A percentile compares a stretch with the other conserved stretches of the same genome.
These are phyloP conservation scores for Phytophthora citrophthora DNA, from an alignment of 352 stramenopile genomes.

Conservation along the genomic window DNA sequence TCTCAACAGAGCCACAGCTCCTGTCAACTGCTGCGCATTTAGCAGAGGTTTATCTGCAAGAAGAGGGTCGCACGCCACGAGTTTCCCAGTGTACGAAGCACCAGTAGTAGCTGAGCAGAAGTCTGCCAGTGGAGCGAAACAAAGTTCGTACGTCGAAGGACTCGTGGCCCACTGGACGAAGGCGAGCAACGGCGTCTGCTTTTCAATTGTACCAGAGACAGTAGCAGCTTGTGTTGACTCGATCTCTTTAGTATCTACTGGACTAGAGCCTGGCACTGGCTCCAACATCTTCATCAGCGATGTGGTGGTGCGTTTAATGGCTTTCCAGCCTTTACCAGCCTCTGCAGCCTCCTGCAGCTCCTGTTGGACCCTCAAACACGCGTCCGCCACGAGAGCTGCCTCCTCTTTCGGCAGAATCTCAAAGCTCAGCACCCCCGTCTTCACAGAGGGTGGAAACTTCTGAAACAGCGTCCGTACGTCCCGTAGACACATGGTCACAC, in stretches of 20 bases:
- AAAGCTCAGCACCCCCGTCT: constrained; percentile 45
- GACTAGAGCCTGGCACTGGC: not conserved
- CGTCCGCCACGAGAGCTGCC: constrained; percentile 34
- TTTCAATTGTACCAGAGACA: not conserved
- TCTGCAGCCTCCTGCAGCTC: constrained; percentile 23
- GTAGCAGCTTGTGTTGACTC: not conserved
- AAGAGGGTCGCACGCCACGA: constrained; percentile 59
- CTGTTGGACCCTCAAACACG: constrained; percentile 36
- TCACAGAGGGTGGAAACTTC: constrained; percentile 59
- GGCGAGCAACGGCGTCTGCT: constrained; percentile 52
- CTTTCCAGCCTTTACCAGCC: constrained; percentile 30
- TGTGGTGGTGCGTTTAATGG: constrained; percentile 56
- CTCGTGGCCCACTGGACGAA: constrained; percentile 74
- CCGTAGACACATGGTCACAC: constrained; percentile 72
- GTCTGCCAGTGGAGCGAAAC: constrained; percentile 69
- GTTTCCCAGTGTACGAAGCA: constrained; percentile 46
- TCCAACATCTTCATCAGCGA: constrained; percentile 66
- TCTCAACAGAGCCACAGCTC: constrained; percentile 57
- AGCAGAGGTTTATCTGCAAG: constrained; percentile 44
- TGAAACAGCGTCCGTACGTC: constrained; percentile 70
- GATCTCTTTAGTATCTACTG: not conserved
- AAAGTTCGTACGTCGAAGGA: constrained; percentile 45
- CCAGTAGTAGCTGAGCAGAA: constrained; percentile 56
- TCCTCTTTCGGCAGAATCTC: constrained; percentile 46
- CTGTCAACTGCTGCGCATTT: constrained; percentile 44